Evolutionary conservation across 345 rosid species (phyloP).

Genomic region (rapeseed (Brassica napus)): DNA sequence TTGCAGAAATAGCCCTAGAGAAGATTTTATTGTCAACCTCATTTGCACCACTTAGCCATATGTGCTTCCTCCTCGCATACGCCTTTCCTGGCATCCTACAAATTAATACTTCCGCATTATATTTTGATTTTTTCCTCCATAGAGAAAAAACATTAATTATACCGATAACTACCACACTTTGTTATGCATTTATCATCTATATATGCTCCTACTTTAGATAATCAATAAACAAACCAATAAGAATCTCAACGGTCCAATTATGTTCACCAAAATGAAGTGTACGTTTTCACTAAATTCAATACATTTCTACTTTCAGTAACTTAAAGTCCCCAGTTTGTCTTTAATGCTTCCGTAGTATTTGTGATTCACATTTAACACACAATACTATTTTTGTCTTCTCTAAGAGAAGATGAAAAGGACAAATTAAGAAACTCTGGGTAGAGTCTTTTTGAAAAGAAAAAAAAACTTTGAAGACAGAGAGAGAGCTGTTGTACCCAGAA

Average conservation of each 20-base stretch:
- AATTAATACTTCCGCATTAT: slow-evolving; percentile 14
- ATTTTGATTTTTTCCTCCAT: not conserved
- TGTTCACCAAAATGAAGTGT: slow-evolving; percentile 14
- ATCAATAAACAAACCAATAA: slow-evolving; percentile 6
- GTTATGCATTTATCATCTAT: slow-evolving; percentile 22
- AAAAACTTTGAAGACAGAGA: slow-evolving; percentile 5
- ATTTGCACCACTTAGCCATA: slow-evolving; percentile 84
- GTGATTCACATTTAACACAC: slow-evolving; percentile 30
- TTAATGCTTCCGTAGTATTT: slow-evolving; percentile 20
- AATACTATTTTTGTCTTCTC: slow-evolving; percentile 34
- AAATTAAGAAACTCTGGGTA: not conserved
- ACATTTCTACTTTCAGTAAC: slow-evolving; percentile 36
- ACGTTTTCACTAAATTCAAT: slow-evolving; percentile 22
- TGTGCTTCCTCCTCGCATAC: slow-evolving; percentile 69
- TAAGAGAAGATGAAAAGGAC: not conserved
- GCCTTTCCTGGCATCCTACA: slow-evolving; percentile 95
- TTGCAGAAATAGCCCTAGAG: slow-evolving; percentile 92
- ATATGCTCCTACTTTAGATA: slow-evolving; percentile 31
- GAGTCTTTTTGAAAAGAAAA: not conserved
- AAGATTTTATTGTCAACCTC: slow-evolving; percentile 91
- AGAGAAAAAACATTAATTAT: slow-evolving; percentile 11
- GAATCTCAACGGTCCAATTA: slow-evolving; percentile 29
- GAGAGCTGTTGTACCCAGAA: slow-evolving; percentile 63
- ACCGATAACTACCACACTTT: slow-evolving; percentile 20
- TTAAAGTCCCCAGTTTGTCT: slow-evolving; percentile 27